A percentile compares a stretch with the other conserved stretches of the same genome.
Conservation (phyloP, 805 yeast species). For the Suhomyces prunicola region DNA sequence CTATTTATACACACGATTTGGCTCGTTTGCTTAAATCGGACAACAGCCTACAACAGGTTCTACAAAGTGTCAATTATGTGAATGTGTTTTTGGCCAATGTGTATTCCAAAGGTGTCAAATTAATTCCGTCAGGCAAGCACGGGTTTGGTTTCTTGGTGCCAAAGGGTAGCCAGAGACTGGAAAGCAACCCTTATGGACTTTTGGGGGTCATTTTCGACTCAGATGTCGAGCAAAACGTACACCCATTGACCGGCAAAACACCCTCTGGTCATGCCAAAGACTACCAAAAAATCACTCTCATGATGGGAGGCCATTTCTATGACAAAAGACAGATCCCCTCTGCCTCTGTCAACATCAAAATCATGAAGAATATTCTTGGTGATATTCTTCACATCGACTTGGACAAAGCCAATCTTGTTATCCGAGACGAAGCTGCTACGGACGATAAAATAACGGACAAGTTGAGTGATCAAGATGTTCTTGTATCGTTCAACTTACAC, state of each 20-base stretch:
- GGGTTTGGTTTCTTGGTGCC: constrained; percentile 95
- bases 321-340: constrained; percentile 32
- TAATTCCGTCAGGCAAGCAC: constrained; percentile 35
- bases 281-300: constrained; percentile 75
- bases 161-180: constrained; percentile 5
- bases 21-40: constrained; percentile 25
- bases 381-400: constrained; percentile 24
- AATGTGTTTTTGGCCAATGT: constrained; percentile 65
- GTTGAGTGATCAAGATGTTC: constrained; percentile 22
- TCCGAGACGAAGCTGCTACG: constrained; percentile 23
- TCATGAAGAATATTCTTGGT: constrained; percentile 24
- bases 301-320: constrained; percentile 81
- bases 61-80: constrained; percentile 34
- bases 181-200: constrained; percentile 21
- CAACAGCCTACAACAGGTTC: constrained; percentile 16
- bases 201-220: constrained; percentile 92
- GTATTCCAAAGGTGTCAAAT: constrained; percentile 35
- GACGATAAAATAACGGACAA: constrained; percentile 8
- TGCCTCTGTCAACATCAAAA: constrained; percentile 19
- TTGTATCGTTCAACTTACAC: constrained; percentile 33
- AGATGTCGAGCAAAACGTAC: constrained; percentile 59
- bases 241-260: no score
- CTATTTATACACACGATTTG: constrained; percentile 47
- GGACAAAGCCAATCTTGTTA: constrained; percentile 17
- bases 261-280: no score